Conservation (phyloP, 2,329 filamentous ascomycete species). For the Clonostachys chloroleuca region DNA sequence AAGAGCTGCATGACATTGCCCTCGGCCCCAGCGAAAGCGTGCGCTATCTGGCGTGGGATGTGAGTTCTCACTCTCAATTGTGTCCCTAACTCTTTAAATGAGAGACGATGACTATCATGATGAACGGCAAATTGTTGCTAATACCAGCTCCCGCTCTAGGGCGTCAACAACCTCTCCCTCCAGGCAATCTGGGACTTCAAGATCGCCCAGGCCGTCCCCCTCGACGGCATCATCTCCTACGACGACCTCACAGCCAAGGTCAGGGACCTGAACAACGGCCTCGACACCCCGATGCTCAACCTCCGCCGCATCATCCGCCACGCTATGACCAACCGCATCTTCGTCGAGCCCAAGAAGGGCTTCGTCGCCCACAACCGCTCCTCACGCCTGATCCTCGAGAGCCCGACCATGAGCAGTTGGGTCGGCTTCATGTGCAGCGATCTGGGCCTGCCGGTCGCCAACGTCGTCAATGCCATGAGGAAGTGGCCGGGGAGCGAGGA, state of each 20-base stretch:
- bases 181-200: not conserved
- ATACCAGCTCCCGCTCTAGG: no score
- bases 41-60: no score
- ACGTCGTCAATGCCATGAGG: not conserved
- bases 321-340: not conserved
- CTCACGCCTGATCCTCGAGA: not conserved
- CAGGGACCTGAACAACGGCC: no score
- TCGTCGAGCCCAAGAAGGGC: not conserved
- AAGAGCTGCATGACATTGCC: no score
- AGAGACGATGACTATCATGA: no score
- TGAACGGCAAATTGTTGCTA: no score
- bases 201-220: not conserved
- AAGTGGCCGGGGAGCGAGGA: not conserved
- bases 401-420: not conserved
- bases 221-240: not conserved
- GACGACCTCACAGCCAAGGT: not conserved
- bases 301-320: not conserved
- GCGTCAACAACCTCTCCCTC: no score
- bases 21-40: no score
- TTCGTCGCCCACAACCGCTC: not conserved
- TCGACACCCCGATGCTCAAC: not conserved
- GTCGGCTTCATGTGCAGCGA: not conserved
- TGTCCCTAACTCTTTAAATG: no score
- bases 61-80: no score
- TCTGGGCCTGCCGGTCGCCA: not conserved